Base-by-base conservation (phyloP, 495 filamentous ascomycete species). In the Saxophila tyrrhenica region DNA sequence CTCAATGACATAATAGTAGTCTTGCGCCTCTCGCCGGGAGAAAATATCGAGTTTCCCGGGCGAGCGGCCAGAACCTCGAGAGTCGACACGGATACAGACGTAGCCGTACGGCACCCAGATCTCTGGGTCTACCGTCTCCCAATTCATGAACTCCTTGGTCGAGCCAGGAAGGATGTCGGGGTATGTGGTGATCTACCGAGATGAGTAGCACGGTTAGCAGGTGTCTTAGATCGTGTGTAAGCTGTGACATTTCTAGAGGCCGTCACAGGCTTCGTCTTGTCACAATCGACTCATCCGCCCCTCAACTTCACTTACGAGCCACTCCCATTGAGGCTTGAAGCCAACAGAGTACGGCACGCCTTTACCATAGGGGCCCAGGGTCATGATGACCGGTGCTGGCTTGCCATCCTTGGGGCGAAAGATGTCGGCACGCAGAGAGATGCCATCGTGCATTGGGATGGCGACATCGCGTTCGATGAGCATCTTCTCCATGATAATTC, bases 361-460 rank as follows among this genome's bases (percentile, higher is more conserved):
- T 57, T 86, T 84, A 11, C 81, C 82, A 58, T 86, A 86, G 1
- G 82, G 81, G 0, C 77, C 77, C 58, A 78, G 79, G 5, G 78
- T 80, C 2, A 77, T 70, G 0, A 81, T 60, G 0, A 78, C 77
- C 1, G 78, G 77, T 41, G 64, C 65, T 48, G 63, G 70, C 39
- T 62, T 53, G 9, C 48, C 52, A 13, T 51, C 46, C 39, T 65
- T 67, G 24, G 63, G 69, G 0, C 63, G 59, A 48, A 65, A 69
- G 1, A 66, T 56, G 61, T 69, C 68, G 50, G 49, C 57, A 15
- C 63, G 65, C n/a, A 65, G 41, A 8, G 41, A 3, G 15, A 21
- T 44, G 15, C 41, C 41, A 44, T 44, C 41, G 15, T 21, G 5
- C 16, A 44, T 21, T 21, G 15, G 15, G 41, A 44, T 44, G 7